A percentile compares a stretch with the other conserved stretches of the same genome.
Evolutionary conservation across 768 basidiomycete genomes (phyloP).

Genomic region (Pisolithus albus): DNA sequence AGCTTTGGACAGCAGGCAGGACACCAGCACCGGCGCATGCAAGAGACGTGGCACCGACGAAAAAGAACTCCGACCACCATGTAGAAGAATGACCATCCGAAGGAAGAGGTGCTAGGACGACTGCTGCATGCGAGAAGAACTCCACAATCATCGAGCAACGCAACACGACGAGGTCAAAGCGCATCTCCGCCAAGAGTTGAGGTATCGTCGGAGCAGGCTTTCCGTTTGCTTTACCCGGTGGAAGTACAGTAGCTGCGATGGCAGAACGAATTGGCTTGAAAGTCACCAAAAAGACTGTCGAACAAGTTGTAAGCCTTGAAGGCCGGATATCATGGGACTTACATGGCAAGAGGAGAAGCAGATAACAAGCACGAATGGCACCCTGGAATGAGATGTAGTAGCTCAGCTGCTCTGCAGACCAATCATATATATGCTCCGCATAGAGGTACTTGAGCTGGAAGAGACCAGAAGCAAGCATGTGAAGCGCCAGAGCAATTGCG

Average conservation of each 20-base stretch:
- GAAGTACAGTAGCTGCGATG: constrained; percentile 3
- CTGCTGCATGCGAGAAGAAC: constrained; percentile 54
- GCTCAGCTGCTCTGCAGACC: constrained; percentile 64
- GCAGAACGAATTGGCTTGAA: constrained; percentile 43
- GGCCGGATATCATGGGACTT: constrained; percentile 23
- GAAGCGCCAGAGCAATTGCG: constrained; percentile 55
- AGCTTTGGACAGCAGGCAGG: constrained; percentile 62
- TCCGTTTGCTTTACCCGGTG: constrained; percentile 29
- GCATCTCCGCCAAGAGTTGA: constrained; percentile 52
- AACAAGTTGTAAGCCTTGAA: constrained; percentile 25
- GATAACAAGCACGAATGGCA: constrained; percentile 54
- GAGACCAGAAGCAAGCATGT: constrained; percentile 62
- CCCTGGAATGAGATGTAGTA: constrained; percentile 72
- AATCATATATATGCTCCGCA: constrained; percentile 62
- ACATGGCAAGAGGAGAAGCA: constrained; percentile 67
- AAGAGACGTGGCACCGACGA: constrained; percentile 54
- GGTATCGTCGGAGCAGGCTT: constrained; percentile 42
- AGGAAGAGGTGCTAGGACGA: constrained; percentile 47
- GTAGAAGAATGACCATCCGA: constrained; percentile 19
- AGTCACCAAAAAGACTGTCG: constrained; percentile 50
- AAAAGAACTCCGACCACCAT: constrained; percentile 36
- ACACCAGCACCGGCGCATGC: constrained; percentile 63
- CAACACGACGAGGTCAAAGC: constrained; percentile 63
- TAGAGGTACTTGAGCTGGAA: constrained; percentile 76
- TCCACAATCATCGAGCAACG: constrained; percentile 62